phyloP scores from a whole-genome alignment of 78 protist species.

The Dictyostelium discoideum region DNA sequence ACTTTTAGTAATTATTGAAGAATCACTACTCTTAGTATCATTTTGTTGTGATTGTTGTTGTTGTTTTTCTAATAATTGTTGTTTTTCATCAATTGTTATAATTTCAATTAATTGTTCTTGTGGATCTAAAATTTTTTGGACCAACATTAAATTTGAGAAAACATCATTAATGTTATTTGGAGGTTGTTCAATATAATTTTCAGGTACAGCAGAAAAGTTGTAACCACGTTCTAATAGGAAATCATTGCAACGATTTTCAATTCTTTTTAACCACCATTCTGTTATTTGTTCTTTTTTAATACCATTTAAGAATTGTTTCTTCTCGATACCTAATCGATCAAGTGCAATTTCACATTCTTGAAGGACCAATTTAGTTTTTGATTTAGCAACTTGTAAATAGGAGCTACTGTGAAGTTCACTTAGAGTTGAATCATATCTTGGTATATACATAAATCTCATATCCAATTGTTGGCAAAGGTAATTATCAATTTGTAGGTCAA shows the following conservation, averaged over 20 bases:
- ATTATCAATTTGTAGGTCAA: constrained; percentile 19
- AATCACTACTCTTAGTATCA: neutral
- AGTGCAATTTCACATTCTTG: constrained; percentile 47
- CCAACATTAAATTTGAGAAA: constrained; percentile 35
- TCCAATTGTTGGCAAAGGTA: constrained; percentile 21
- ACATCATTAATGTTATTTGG: constrained; percentile 60
- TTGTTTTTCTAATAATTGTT: neutral
- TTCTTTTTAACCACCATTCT: constrained; percentile 69
- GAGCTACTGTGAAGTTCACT: constrained; percentile 16
- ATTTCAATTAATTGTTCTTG: constrained; percentile 39
- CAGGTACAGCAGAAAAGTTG: constrained; percentile 57
- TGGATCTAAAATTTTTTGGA: constrained; percentile 65
- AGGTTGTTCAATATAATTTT: constrained; percentile 66
- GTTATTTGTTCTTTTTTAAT: constrained; percentile 48
- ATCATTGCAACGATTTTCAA: constrained; percentile 21
- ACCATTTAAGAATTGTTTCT: constrained; percentile 36
- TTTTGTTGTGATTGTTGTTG: neutral
- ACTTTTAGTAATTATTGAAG: neutral
- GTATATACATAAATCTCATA: constrained; percentile 45
- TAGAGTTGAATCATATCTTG: constrained; percentile 33
- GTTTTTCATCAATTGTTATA: constrained; percentile 11
- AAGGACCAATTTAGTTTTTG: constrained; percentile 22
- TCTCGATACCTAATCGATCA: constrained; percentile 20
- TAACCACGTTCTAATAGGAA: constrained; percentile 64
- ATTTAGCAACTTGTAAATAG: neutral